phyloP scores from a whole-genome alignment of 805 yeast species.

The Wickerhamomyces xylosicus region DNA sequence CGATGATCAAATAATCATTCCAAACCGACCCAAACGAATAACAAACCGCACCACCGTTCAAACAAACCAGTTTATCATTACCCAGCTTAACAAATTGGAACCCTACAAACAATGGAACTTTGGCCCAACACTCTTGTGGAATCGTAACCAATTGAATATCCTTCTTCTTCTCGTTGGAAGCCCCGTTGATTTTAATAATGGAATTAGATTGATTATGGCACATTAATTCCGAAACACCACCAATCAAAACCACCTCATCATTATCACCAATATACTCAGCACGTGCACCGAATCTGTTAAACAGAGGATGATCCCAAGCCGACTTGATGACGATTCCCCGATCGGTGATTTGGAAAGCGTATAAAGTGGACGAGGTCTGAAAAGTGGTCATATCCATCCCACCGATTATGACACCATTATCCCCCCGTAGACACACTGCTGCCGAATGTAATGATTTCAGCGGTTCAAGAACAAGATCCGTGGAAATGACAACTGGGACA shows the following conservation, averaged over 20 bases:
- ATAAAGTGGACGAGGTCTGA: slow-evolving; percentile 22
- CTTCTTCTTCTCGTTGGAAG: slow-evolving; percentile 8
- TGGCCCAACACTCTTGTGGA: slow-evolving; percentile 27
- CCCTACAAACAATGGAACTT: slow-evolving; percentile 43
- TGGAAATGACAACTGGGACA: too few relatives aligned
- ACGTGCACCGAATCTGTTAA: slow-evolving; percentile 42
- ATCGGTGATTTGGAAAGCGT: slow-evolving; percentile 21
- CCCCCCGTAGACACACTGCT: slow-evolving; percentile 23
- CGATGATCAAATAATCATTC: slow-evolving; percentile 20
- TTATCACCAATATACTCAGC: slow-evolving; percentile 20
- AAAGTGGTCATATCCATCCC: slow-evolving; percentile 26
- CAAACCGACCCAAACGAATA: slow-evolving; percentile 66
- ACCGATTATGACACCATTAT: slow-evolving; percentile 36
- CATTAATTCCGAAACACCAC: slow-evolving; percentile 41
- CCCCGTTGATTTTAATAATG: slow-evolving; percentile 26
- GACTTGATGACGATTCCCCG: slow-evolving; percentile 13
- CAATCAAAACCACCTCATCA: slow-evolving; percentile 33
- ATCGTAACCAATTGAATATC: slow-evolving; percentile 23
- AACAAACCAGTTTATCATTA: slow-evolving; percentile 11
- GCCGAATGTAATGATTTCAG: slow-evolving; percentile 24
- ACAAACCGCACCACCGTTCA: slow-evolving; percentile 77
- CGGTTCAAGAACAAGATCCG: too few relatives aligned
- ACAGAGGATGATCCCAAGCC: slow-evolving; percentile 18
- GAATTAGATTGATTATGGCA: slow-evolving; percentile 25
- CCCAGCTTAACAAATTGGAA: slow-evolving; percentile 27